Evolutionary conservation across 768 basidiomycete genomes (phyloP), one percentile per base, ranked within the genome.

Genomic region (Mycena latifolia): DNA sequence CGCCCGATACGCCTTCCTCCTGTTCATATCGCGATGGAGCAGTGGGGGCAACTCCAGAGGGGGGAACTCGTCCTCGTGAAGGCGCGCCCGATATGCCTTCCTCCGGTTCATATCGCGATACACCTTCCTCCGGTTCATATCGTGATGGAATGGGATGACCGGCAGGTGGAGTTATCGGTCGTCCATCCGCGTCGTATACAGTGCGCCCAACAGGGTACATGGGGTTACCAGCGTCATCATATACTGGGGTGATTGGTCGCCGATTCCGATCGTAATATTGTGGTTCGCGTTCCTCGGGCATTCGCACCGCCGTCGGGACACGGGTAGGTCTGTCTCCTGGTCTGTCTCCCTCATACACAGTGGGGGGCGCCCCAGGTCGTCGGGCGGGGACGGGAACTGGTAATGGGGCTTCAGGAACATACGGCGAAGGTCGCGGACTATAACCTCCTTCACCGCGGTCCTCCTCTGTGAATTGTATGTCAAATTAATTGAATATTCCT

Each of bases 301-400:
- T 25, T 43, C 45, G 70, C 31, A 53, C 53, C 24, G 65, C 58
- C 33, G 58, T 70, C 17, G 70, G 70, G 37, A 70, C 45, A 11
- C 70, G 71, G 20, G 65, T 52, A 31, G 31, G 55, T 39, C 63
- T 35, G 46, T 51, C 47, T 24, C 24, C 41, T 7, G 33, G 14
- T 35, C 33, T 35, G 33, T 35, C 33, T 14, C 24, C 31, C 33
- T 54, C 63, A 24, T 47, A 58, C 2, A 29, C 41, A 25, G 45
- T 47, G 25, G 33, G 25, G 18, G 47, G 37, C 4, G 28, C 17
- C 20, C 14, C 7, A 22, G 20, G 17, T 10, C 22, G n/a, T 51
- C 39, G 25, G 37, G 25, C 14, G 12, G 55, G 27, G 20, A 63
- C 55, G 33, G 62, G 62, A 35, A 61, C 29, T 10, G 60, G 60